Conservation (phyloP, 345 rosid species). For the Eucalyptus leucophloia region DNA sequence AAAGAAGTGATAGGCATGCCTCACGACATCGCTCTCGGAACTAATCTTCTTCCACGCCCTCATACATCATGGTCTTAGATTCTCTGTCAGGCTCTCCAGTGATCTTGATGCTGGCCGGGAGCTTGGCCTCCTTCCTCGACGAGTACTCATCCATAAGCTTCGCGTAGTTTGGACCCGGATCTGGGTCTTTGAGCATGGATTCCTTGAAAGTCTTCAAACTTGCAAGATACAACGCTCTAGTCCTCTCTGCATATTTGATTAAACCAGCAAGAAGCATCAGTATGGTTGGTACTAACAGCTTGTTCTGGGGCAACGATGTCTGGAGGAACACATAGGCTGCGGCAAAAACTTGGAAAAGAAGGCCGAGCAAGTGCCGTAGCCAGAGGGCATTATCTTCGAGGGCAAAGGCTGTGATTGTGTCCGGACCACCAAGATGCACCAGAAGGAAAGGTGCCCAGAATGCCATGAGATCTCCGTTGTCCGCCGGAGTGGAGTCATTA, state of each 20-base stretch:
- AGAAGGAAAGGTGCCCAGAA: slow-evolving; percentile 71
- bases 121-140: slow-evolving; percentile 24
- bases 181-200: slow-evolving; percentile 42
- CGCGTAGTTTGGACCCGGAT: slow-evolving; percentile 50
- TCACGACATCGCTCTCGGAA: too few relatives aligned
- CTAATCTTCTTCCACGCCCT: neutral
- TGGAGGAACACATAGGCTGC: slow-evolving; percentile 30
- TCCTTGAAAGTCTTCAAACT: slow-evolving; percentile 47
- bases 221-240: slow-evolving; percentile 35
- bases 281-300: slow-evolving; percentile 10
- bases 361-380: slow-evolving; percentile 25
- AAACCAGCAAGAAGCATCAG: slow-evolving; percentile 39
- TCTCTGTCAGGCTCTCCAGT: slow-evolving; percentile 34
- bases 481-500: neutral
- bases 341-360: slow-evolving; percentile 25
- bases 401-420: slow-evolving; percentile 44
- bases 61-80: neutral
- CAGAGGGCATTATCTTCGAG: slow-evolving; percentile 66
- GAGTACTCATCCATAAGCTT: slow-evolving; percentile 60
- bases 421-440: slow-evolving; percentile 44
- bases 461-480: slow-evolving; percentile 23
- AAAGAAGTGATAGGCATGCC: too few relatives aligned
- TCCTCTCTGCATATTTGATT: slow-evolving; percentile 53
- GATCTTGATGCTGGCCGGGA: slow-evolving; percentile 20
- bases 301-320: slow-evolving; percentile 5